Evolutionary conservation across 1,284 basidiomycete species (phyloP).

Genomic region (Violaceomyces palustris): DNA sequence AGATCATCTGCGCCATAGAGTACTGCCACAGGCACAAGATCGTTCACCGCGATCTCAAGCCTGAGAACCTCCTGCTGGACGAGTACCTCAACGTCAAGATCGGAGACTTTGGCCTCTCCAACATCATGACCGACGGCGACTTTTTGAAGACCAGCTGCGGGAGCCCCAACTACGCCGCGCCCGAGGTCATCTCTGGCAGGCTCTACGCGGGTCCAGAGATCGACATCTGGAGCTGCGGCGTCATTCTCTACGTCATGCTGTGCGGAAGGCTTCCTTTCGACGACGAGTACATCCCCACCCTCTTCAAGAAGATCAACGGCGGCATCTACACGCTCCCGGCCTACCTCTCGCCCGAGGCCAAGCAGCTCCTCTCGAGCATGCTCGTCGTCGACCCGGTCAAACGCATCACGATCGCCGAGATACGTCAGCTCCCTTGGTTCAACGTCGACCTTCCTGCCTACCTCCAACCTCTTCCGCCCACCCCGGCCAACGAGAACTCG

Average conservation of each 20-base stretch:
- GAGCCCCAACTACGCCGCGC: constrained; percentile 51
- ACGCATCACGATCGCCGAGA: constrained; percentile 50
- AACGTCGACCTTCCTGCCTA: constrained; percentile 47
- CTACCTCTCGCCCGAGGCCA: constrained; percentile 46
- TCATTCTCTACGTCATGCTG: constrained; percentile 52
- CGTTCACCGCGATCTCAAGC: constrained; percentile 49
- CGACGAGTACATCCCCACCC: constrained; percentile 51
- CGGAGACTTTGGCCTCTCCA: constrained; percentile 52
- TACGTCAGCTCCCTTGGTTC: constrained; percentile 50
- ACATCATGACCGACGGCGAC: constrained; percentile 52
- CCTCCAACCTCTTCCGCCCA: constrained; percentile 68
- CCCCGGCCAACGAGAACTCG: constrained; percentile 57
- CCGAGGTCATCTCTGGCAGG: constrained; percentile 50
- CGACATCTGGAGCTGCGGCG: constrained; percentile 52
- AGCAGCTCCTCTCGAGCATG: constrained; percentile 48
- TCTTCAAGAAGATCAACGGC: constrained; percentile 53
- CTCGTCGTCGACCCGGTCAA: constrained; percentile 52
- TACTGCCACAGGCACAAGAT: constrained; percentile 52
- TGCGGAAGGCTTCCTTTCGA: constrained; percentile 51
- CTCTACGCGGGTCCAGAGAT: constrained; percentile 52
- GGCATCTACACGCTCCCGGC: constrained; percentile 49
- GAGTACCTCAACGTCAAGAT: constrained; percentile 52
- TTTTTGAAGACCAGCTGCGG: constrained; percentile 53
- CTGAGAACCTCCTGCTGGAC: constrained; percentile 50
- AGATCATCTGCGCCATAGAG: constrained; percentile 51